Base-by-base conservation (phyloP, 176 grass and related monocot genomes). In the Triticum monococcum region DNA sequence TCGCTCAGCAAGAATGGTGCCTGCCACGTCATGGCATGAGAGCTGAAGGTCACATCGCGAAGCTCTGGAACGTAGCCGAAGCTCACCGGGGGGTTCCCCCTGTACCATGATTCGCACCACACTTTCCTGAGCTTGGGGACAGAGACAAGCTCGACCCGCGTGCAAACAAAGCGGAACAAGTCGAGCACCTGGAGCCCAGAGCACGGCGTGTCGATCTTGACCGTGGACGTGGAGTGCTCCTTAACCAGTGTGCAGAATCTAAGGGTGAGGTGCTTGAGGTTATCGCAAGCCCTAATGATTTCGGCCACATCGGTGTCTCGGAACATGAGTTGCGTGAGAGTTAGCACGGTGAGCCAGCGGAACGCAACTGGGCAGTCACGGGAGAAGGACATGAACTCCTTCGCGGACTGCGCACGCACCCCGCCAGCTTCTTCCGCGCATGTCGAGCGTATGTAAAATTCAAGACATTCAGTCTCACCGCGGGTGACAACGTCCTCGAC, bases 351-450 rank as follows among this genome's bases (percentile, higher is more conserved):
- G 33, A 83, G 81, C 33, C 81, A 72, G 18, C 14, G 57, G 52
- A 83, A 83, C 3, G 81, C 68, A 6, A 36, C 3, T 5, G 81
- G 81, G 52, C 12, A 83, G 36, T 23, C 32, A 0, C 9, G 32
- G 20, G 30, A 26, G 83, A 85, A 85, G 26, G 73, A 56, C 83
- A 85, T 85, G 62, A 85, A 17, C 1, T 64, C 43, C 32, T 40
- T 2, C 17, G 62, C 63, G 5, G 43, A 25, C 9, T 31, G 5
- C 5, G 24, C 5, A 13, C 12, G 45, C 45, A 48, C 45, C 45
- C 45, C 45, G 45, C 45, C 45, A 48, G 11, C 2, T 2, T 12
- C 43, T 0, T 45, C 3, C 43, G 3, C 43, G 11, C 43, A 45
- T 45, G 23, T 11, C 63, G 25, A 25, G 24, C 0, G 3, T 20